Conservation (phyloP, 805 yeast species). For the Pichia deserticola region DNA sequence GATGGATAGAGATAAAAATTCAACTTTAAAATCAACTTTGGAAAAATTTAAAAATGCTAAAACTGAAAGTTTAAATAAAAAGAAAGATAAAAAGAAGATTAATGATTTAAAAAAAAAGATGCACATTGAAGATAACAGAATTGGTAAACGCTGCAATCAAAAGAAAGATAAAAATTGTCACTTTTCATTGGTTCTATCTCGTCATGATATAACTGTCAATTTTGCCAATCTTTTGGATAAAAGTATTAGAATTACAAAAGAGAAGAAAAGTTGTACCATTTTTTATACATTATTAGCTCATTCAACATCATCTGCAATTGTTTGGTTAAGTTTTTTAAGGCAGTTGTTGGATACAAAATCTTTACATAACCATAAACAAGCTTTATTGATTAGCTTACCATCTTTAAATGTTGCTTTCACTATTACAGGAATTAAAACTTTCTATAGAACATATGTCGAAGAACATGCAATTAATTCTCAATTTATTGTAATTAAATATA, state of each 20-base stretch:
- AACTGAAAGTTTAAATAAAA: not conserved
- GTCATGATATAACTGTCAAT: slow-evolving; percentile 30
- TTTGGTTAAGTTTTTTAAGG: slow-evolving; percentile 58
- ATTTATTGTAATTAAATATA: slow-evolving; percentile 1
- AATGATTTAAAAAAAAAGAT: not conserved
- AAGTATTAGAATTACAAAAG: slow-evolving; percentile 45
- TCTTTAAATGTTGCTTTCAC: slow-evolving; percentile 37
- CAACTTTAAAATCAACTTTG: not conserved
- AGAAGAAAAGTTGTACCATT: slow-evolving; percentile 6
- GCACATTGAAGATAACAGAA: too few species aligned
- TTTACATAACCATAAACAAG: not conserved
- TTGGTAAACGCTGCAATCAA: too few species aligned
- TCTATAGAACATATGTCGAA: not conserved
- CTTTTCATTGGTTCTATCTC: slow-evolving; percentile 12
- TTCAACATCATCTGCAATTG: slow-evolving; percentile 44
- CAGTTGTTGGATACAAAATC: slow-evolving; percentile 33
- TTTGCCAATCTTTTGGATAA: slow-evolving; percentile 67
- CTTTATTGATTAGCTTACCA: slow-evolving; percentile 35
- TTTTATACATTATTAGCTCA: slow-evolving; percentile 49
- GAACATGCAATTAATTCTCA: not conserved
- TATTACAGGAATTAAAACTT: not conserved
- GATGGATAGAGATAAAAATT: not conserved
- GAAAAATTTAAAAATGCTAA: not conserved
- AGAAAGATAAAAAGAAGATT: not conserved
- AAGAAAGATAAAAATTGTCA: slow-evolving; percentile 8